A percentile compares a stretch with the other conserved stretches of the same genome.
Conservation (phyloP, 371 early-diverging fungal species). For the Syncephalastrum racemosum region DNA sequence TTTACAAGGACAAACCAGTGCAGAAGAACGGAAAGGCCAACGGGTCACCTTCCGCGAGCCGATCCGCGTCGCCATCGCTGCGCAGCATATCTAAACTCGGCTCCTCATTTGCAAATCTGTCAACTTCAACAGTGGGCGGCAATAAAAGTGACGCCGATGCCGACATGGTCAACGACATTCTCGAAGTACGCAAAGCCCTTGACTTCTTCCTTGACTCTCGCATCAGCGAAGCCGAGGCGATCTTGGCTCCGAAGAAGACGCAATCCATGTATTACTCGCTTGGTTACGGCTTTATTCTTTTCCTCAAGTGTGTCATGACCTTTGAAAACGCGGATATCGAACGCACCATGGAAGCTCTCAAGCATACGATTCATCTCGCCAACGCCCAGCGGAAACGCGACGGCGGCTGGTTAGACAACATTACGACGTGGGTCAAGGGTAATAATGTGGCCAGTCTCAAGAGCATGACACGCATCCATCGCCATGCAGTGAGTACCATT, state of each 20-base stretch:
- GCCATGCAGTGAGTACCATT: conserved; percentile 57
- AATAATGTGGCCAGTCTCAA: conserved; percentile 47
- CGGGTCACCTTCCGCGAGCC: background rate
- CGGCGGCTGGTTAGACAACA: conserved; percentile 31
- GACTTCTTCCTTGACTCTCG: conserved; percentile 67
- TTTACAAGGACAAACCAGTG: conserved; percentile 7
- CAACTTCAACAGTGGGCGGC: conserved; percentile 1
- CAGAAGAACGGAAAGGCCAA: background rate
- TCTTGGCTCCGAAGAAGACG: conserved; percentile 45
- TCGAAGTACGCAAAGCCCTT: conserved; percentile 53
- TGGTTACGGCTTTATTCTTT: conserved; percentile 66
- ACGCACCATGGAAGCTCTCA: conserved; percentile 58
- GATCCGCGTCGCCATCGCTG: conserved; percentile 16
- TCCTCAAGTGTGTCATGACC: conserved; percentile 70
- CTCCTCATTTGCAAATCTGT: conserved; percentile 8
- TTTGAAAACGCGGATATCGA: conserved; percentile 67
- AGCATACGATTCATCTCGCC: conserved; percentile 57
- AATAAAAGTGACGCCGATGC: background rate
- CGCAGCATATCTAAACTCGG: conserved; percentile 20
- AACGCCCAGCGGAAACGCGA: conserved; percentile 49
- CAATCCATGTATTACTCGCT: conserved; percentile 65
- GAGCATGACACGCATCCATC: conserved; percentile 60
- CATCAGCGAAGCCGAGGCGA: conserved; percentile 60
- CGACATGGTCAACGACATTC: conserved; percentile 17
- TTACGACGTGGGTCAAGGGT: conserved; percentile 40